Evolutionary conservation across 2,329 filamentous ascomycete genomes (phyloP), one percentile per base, ranked within the genome.

Genomic region (Penicillium sp.): DNA sequence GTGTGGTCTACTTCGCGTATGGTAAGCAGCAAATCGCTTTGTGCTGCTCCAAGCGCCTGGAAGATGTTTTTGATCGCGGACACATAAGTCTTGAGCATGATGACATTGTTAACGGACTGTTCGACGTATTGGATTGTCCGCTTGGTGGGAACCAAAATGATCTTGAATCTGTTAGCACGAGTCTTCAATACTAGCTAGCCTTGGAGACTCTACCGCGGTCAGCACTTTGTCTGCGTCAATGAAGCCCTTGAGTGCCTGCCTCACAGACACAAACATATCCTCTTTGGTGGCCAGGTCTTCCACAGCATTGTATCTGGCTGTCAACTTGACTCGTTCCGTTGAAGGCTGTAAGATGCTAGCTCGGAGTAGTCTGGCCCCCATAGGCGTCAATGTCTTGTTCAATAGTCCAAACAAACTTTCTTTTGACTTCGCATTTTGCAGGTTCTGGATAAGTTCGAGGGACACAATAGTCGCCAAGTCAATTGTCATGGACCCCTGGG

Each of bases 401-500:
- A 99, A 76, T 0, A 97, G 74, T 0, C 92, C 92, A 61, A 92
- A 93, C 0, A 99, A 78, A 62, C 88, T 93, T 39, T 93, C 85
- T 61, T 87, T 90, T 0, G 92, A 96, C 63, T 89, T 92, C 0
- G 86, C 69, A 64, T 88, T 87, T 13, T 90, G 87, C 0, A 92
- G 70, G 63, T 97, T 99, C 67, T 96, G 91, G 27, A 97, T 89
- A 6, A 99, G 81, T 71, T 99, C 94, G 3, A 99, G 79, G 0
- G 91, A 91, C 38, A 87, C 83, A 29, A 97, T 91, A 0, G 92
- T 96, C 0, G 91, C 88, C 2, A 94, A 82, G 67, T 97, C 93
- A 65, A 97, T 95, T 84, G 96, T 91, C 92, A 97, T 96, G 0
- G 91, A 90, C 25, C 93, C 90, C 69, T 96, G 90, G 0, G 91